These are phyloP conservation scores for Globisporangium emineosum DNA, from an alignment of 352 stramenopile species.

Conservation along the genomic window DNA sequence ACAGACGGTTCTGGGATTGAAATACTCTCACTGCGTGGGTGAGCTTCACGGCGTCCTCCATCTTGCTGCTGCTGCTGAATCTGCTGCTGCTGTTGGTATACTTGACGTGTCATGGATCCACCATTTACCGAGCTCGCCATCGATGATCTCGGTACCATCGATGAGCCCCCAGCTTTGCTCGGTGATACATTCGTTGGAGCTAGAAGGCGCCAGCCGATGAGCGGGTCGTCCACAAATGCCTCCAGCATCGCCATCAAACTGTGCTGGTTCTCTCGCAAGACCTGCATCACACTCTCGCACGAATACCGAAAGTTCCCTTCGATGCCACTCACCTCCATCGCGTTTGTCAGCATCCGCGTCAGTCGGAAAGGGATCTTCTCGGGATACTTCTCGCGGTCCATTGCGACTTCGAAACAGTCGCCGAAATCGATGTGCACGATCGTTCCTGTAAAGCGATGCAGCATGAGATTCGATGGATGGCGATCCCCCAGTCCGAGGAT, in stretches of 20 bases:
- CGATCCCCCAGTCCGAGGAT: slow-evolving; percentile 99
- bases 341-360: slow-evolving; percentile 98
- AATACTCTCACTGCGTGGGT: slow-evolving; percentile 52
- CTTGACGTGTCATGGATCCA: neutral
- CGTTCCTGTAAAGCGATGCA: slow-evolving; percentile 96
- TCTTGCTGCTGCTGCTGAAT: slow-evolving; percentile 7
- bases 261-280: slow-evolving; percentile 97
- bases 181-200: slow-evolving; percentile 56
- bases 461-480: slow-evolving; percentile 99
- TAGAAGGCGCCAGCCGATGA: slow-evolving; percentile 97
- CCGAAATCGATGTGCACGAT: slow-evolving; percentile 98
- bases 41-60: neutral
- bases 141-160: slow-evolving; percentile 29
- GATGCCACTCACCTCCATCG: slow-evolving; percentile 98
- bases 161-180: slow-evolving; percentile 30
- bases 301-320: slow-evolving; percentile 98
- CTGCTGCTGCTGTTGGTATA: slow-evolving; percentile 18
- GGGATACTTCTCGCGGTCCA: slow-evolving; percentile 98
- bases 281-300: slow-evolving; percentile 97
- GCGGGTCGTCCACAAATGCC: slow-evolving; percentile 99
- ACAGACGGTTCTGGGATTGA: slow-evolving; percentile 43
- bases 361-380: slow-evolving; percentile 99
- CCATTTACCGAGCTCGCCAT: slow-evolving; percentile 18
- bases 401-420: slow-evolving; percentile 98
- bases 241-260: slow-evolving; percentile 99